These are phyloP conservation scores for Rhodocollybia butyracea DNA, from an alignment of 768 basidiomycete genomes.

Conservation along the genomic window DNA sequence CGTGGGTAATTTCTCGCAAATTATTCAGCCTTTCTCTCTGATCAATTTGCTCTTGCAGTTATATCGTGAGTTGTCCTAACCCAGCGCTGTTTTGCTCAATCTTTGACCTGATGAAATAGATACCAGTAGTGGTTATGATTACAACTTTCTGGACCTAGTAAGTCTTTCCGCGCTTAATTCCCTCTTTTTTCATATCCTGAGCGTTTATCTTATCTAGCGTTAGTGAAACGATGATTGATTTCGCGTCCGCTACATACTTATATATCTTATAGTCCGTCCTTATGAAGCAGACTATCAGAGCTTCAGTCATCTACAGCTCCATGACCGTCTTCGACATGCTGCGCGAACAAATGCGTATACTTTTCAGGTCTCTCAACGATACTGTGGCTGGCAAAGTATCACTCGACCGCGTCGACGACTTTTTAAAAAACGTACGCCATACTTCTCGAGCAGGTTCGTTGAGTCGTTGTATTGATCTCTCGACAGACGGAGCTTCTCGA, in stretches of 20 bases:
- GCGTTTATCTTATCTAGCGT: background rate
- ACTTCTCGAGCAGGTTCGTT: too few relatives aligned
- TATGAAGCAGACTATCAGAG: conserved; percentile 36
- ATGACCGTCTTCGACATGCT: conserved; percentile 64
- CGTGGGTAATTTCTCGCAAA: conserved; percentile 27
- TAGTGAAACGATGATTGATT: background rate
- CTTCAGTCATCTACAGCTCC: conserved; percentile 47
- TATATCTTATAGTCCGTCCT: conserved; percentile 29
- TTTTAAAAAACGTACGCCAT: conserved; percentile 34
- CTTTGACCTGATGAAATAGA: conserved; percentile 13
- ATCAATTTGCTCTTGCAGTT: background rate
- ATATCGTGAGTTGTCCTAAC: background rate
- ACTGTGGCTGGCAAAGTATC: conserved; percentile 54
- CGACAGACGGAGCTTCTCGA: conserved; percentile 48
- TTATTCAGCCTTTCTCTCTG: background rate
- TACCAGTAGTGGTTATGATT: conserved; percentile 66
- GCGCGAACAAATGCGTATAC: conserved; percentile 44
- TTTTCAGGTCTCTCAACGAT: conserved; percentile 23
- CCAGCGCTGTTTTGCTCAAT: background rate
- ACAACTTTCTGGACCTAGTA: conserved; percentile 61
- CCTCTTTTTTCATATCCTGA: background rate
- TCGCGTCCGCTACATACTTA: background rate
- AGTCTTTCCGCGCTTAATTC: too few relatives aligned
- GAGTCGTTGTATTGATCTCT: too few relatives aligned
- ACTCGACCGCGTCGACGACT: conserved; percentile 48